Evolutionary conservation across 768 basidiomycete genomes (phyloP).

Genomic region (Cytidiella melzeri): DNA sequence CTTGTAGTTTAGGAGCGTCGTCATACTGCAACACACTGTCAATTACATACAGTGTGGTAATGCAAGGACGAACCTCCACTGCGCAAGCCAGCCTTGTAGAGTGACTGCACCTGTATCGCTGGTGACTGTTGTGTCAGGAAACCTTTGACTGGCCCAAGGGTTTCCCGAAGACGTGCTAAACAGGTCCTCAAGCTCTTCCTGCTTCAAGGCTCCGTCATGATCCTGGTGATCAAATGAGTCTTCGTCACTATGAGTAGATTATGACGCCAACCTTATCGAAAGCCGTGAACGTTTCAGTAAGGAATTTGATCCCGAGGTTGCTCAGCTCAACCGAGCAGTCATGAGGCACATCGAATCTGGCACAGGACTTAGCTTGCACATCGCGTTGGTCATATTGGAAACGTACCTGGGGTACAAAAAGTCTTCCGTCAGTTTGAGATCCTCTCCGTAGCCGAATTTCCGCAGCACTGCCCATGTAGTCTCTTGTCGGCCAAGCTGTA

Average conservation of each 20-base stretch:
- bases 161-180: slow-evolving; percentile 95
- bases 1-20: slow-evolving; percentile 89
- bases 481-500: slow-evolving; percentile 90
- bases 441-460: slow-evolving; percentile 95
- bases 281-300: slow-evolving; percentile 92
- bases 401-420: slow-evolving; percentile 86
- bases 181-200: slow-evolving; percentile 75
- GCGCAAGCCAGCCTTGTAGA: slow-evolving; percentile 96
- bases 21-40: slow-evolving; percentile 60
- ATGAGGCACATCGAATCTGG: slow-evolving; percentile 84
- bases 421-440: slow-evolving; percentile 79
- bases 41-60: too few species aligned
- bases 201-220: slow-evolving; percentile 88
- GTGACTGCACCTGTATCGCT: slow-evolving; percentile 88
- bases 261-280: slow-evolving; percentile 76
- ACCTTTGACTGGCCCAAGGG: slow-evolving; percentile 90
- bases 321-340: slow-evolving; percentile 96
- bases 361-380: slow-evolving; percentile 4
- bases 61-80: slow-evolving; percentile 98
- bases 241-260: neutral
- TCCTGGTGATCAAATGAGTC: slow-evolving; percentile 71
- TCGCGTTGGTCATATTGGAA: slow-evolving; percentile 8
- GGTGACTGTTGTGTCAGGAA: slow-evolving; percentile 84
- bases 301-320: slow-evolving; percentile 92
- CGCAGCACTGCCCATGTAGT: slow-evolving; percentile 97